Percentiles rank a stretch among this genome's conserved stretches.
phyloP scores from a whole-genome alignment of 306 rosid genomes.

The Quercus parvula region DNA sequence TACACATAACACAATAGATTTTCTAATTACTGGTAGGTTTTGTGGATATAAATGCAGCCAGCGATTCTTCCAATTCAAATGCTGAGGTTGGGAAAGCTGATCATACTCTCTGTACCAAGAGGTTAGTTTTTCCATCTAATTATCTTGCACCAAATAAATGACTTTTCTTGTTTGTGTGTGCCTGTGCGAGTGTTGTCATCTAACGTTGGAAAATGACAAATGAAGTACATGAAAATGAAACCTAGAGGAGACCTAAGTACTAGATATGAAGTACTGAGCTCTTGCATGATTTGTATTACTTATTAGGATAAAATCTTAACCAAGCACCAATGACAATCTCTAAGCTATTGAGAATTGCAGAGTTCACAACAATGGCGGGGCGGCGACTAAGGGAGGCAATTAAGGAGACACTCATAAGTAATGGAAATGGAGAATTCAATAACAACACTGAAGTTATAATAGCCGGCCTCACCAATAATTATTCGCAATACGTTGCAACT shows the following conservation, averaged over 20 bases:
- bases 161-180: too few species aligned
- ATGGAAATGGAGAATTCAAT: conserved; percentile 52
- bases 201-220: too few species aligned
- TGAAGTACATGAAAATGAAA: too few species aligned
- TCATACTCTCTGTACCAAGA: conserved; percentile 91
- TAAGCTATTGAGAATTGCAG: conserved; percentile 38
- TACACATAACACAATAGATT: too few species aligned
- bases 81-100: conserved; percentile 70
- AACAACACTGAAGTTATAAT: conserved; percentile 52
- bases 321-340: not conserved
- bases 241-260: too few species aligned
- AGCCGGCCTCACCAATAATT: conserved; percentile 85
- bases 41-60: conserved; percentile 54
- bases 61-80: conserved; percentile 85
- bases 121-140: conserved; percentile 42
- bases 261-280: too few species aligned
- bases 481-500: conserved; percentile 78
- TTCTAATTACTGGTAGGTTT: too few species aligned
- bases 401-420: conserved; percentile 55
- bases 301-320: not conserved
- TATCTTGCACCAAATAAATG: not conserved
- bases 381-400: conserved; percentile 71
- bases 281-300: not conserved
- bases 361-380: conserved; percentile 89
- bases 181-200: too few species aligned